These are phyloP conservation scores for Yamadazyma triangularis DNA, from an alignment of 1,139 yeast species.

Conservation along the genomic window DNA sequence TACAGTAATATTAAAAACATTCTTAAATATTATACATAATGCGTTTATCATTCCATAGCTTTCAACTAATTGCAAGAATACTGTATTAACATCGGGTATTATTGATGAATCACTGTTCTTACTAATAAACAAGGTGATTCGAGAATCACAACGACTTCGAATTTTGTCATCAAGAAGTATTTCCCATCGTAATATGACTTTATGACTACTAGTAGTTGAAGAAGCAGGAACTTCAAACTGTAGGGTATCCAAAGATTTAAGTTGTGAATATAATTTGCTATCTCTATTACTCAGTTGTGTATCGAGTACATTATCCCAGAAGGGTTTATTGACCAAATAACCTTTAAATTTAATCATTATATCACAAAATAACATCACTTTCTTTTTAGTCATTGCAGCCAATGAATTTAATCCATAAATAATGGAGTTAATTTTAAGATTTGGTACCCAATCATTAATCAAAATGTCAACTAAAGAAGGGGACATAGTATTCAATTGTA, in stretches of 20 bases:
- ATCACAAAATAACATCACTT: slow-evolving; percentile 16
- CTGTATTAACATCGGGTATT: not conserved
- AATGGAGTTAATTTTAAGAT: slow-evolving; percentile 22
- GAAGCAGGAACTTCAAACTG: slow-evolving; percentile 7
- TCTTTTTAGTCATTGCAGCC: slow-evolving; percentile 18
- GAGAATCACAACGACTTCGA: slow-evolving; percentile 25
- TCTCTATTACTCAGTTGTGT: no score
- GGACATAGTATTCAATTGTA: slow-evolving; percentile 15
- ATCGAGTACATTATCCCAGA: not conserved
- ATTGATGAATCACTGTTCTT: not conserved
- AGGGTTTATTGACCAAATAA: slow-evolving; percentile 6
- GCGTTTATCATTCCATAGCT: slow-evolving; percentile 25
- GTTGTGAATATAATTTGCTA: slow-evolving; percentile 10
- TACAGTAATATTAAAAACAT: slow-evolving; percentile 15
- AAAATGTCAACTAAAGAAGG: slow-evolving; percentile 17
- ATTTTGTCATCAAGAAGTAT: slow-evolving; percentile 19
- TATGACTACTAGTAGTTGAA: slow-evolving; percentile 4
- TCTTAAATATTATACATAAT: slow-evolving; percentile 19
- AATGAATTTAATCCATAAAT: slow-evolving; percentile 31
- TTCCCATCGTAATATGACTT: slow-evolving; percentile 23
- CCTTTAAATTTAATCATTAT: slow-evolving; percentile 13
- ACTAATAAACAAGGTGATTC: not conserved
- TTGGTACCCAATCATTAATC: slow-evolving; percentile 20
- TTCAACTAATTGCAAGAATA: slow-evolving; percentile 10
- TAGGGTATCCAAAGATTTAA: slow-evolving; percentile 7